A percentile compares a stretch with the other conserved stretches of the same genome.
These are phyloP conservation scores for Chaetothyriales sp. DNA, from an alignment of 2,329 filamentous ascomycete genomes.

Conservation along the genomic window DNA sequence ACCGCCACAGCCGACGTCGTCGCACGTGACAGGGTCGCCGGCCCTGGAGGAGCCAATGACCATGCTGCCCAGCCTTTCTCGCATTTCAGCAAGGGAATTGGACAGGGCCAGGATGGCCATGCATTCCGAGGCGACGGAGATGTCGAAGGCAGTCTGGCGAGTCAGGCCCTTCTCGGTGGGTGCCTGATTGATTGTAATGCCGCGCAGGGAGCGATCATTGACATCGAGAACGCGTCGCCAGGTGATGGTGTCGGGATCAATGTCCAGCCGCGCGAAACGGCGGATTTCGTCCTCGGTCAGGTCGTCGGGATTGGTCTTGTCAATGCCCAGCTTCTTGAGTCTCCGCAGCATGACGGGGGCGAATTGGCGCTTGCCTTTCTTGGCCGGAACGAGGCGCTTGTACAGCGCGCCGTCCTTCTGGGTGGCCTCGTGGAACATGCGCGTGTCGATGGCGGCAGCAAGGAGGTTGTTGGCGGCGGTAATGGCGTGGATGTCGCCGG, in stretches of 20 bases:
- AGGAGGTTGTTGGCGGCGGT: constrained; percentile 94
- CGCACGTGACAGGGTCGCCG: constrained; percentile 87
- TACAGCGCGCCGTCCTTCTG: constrained; percentile 84
- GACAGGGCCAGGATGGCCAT: constrained; percentile 96
- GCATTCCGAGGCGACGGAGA: constrained; percentile 92
- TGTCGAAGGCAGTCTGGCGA: constrained; percentile 88
- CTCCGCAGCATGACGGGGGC: constrained; percentile 83
- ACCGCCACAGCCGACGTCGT: constrained; percentile 85
- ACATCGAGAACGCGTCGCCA: constrained; percentile 95
- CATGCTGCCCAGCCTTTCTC: constrained; percentile 87
- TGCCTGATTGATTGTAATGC: constrained; percentile 76
- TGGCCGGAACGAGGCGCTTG: constrained; percentile 71
- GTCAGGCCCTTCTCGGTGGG: constrained; percentile 80
- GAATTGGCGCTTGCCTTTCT: constrained; percentile 82
- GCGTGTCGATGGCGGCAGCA: constrained; percentile 89
- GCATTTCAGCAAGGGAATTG: constrained; percentile 74
- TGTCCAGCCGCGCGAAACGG: constrained; percentile 85
- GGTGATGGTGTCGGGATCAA: constrained; percentile 92
- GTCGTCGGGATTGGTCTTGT: constrained; percentile 85
- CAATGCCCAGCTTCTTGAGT: constrained; percentile 87
- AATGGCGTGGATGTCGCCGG: constrained; percentile 94
- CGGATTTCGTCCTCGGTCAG: constrained; percentile 79
- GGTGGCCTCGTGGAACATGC: constrained; percentile 95
- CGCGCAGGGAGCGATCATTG: constrained; percentile 85
- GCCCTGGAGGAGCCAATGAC: constrained; percentile 75